Percentiles rank a stretch among this genome's conserved stretches.
phyloP scores from a whole-genome alignment of 208 protist species.

The Crithidia mellificae region DNA sequence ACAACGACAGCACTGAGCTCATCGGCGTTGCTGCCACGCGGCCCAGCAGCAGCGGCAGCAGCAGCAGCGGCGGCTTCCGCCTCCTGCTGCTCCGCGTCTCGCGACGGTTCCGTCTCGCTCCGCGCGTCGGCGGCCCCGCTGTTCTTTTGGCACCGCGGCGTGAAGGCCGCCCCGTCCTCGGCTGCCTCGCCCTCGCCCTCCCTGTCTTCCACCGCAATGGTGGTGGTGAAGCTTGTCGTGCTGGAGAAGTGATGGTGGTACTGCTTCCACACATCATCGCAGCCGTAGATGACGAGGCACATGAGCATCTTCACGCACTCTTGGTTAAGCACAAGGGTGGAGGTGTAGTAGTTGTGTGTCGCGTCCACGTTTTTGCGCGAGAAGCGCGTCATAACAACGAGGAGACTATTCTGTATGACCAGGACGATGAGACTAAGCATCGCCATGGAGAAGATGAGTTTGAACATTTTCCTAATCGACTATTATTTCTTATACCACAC shows the following conservation, averaged over 20 bases:
- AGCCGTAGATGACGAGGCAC: conserved; percentile 58
- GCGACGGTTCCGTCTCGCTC: too few relatives aligned
- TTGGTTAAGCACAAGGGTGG: conserved; percentile 70
- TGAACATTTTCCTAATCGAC: conserved; percentile 15
- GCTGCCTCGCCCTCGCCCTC: not conserved
- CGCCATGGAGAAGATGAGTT: conserved; percentile 32
- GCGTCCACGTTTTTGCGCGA: conserved; percentile 42
- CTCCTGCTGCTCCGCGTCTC: too few relatives aligned
- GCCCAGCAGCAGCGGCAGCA: not conserved
- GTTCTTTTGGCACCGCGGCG: too few relatives aligned
- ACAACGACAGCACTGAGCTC: not conserved
- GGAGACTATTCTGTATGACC: conserved; percentile 74
- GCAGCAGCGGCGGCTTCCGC: too few relatives aligned
- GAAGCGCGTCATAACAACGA: conserved; percentile 76
- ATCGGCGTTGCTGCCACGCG: too few relatives aligned
- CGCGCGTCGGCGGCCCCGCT: too few relatives aligned
- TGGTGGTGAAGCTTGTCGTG: not conserved
- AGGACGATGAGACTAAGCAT: conserved; percentile 71
- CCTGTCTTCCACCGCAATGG: not conserved
- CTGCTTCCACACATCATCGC: conserved; percentile 28
- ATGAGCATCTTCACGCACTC: conserved; percentile 81
- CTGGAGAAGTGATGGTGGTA: not conserved
- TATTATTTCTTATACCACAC: too few relatives aligned
- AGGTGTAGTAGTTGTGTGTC: conserved; percentile 56
- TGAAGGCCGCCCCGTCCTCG: not conserved